Conservation (phyloP, 495 filamentous ascomycete genomes). For the Neurospora hispaniola region DNA sequence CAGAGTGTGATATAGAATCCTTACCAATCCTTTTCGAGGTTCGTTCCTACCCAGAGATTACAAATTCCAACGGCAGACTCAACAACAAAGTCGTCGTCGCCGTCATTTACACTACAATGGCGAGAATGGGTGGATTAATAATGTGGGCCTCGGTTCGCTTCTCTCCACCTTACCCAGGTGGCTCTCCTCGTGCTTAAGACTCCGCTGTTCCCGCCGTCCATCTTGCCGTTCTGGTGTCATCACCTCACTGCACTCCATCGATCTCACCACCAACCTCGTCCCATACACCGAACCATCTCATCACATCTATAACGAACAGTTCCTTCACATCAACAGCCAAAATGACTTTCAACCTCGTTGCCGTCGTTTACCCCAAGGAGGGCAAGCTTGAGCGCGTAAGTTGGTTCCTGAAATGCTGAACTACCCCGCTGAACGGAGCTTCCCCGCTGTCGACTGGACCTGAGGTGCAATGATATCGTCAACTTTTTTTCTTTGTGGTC, state of each 20-base stretch:
- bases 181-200: not conserved
- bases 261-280: not conserved
- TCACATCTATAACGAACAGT: not conserved
- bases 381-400: slow-evolving; percentile 15
- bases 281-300: not conserved
- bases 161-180: not conserved
- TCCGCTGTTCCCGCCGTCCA: not conserved
- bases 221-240: not conserved
- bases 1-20: not conserved
- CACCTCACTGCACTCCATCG: not conserved
- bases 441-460: not conserved
- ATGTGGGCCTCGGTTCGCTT: not conserved
- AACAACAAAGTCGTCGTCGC: not conserved
- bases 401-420: not conserved
- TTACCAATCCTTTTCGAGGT: not conserved
- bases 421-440: not conserved
- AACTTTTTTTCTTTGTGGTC: not conserved
- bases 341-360: slow-evolving; percentile 10
- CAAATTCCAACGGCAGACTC: not conserved
- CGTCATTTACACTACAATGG: not conserved
- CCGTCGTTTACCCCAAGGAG: slow-evolving; percentile 16
- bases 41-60: not conserved
- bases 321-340: not conserved
- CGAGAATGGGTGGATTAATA: not conserved
- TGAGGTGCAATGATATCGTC: not conserved